These are phyloP conservation scores for Aschersonia sp. DNA, from an alignment of 2,329 filamentous ascomycete genomes.

Conservation along the genomic window DNA sequence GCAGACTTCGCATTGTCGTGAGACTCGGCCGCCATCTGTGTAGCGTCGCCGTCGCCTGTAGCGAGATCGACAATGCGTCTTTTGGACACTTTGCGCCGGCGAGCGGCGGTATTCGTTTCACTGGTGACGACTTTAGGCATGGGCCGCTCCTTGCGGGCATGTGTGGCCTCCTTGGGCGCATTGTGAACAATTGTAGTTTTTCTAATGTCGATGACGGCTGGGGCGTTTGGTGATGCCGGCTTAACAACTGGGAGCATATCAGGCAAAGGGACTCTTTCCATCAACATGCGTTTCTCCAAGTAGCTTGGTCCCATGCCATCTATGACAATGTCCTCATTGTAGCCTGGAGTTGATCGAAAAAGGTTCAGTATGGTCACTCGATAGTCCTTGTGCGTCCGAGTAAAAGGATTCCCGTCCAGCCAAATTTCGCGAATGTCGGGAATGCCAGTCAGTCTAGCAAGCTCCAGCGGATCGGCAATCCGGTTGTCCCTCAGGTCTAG, in stretches of 20 bases:
- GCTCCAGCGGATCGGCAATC: conserved; percentile 77
- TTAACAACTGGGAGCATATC: conserved; percentile 67
- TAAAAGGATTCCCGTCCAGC: conserved; percentile 84
- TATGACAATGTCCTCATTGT: conserved; percentile 79
- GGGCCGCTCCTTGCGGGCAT: conserved; percentile 46
- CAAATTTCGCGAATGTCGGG: conserved; percentile 88
- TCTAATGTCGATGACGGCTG: conserved; percentile 49
- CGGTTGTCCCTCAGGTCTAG: conserved; percentile 85
- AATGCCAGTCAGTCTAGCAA: conserved; percentile 78
- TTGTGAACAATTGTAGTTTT: conserved; percentile 49
- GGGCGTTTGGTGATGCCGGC: conserved; percentile 46
- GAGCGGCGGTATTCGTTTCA: conserved; percentile 43
- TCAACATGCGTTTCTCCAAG: conserved; percentile 67
- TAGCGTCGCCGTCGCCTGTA: conserved; percentile 27
- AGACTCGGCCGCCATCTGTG: conserved; percentile 13
- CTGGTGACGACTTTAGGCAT: conserved; percentile 36
- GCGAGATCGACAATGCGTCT: conserved; percentile 51
- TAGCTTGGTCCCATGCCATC: conserved; percentile 75
- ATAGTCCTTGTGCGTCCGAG: conserved; percentile 72
- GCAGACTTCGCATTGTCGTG: conserved; percentile 8
- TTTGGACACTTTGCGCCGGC: conserved; percentile 45
- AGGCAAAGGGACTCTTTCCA: conserved; percentile 66
- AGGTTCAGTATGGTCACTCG: conserved; percentile 89
- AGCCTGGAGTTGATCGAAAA: conserved; percentile 80
- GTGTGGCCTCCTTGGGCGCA: conserved; percentile 29